Evolutionary conservation across 1,139 yeast genomes (phyloP).

Genomic region (Blastobotrys illinoisensis): DNA sequence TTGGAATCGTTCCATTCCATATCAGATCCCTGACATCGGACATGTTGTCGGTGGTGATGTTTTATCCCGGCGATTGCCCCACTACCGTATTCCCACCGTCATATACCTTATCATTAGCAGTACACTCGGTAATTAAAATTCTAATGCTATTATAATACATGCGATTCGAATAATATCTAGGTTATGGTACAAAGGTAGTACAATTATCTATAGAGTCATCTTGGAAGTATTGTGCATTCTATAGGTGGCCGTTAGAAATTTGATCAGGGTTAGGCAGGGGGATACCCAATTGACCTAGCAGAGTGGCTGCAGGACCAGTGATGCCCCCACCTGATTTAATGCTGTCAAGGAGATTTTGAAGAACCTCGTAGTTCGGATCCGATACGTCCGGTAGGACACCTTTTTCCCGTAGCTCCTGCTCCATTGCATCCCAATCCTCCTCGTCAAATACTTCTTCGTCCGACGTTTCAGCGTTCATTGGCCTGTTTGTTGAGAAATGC

Average conservation of each 20-base stretch:
- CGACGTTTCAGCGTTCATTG: not conserved
- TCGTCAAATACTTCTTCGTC: constrained; percentile 12
- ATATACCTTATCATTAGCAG: too few species aligned
- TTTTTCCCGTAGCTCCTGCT: constrained; percentile 20
- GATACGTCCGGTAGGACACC: constrained; percentile 23
- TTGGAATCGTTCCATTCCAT: constrained; percentile 56
- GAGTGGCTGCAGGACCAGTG: constrained; percentile 37
- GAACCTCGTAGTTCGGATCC: constrained; percentile 25
- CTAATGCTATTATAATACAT: too few species aligned
- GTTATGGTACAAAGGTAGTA: too few species aligned
- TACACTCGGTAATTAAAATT: too few species aligned
- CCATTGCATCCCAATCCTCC: constrained; percentile 22
- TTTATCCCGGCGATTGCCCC: constrained; percentile 13
- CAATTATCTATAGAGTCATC: not conserved
- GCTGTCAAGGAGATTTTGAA: constrained; percentile 25
- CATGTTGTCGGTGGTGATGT: not conserved
- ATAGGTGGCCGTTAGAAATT: not conserved
- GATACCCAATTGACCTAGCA: constrained; percentile 29
- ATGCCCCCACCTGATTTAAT: constrained; percentile 31
- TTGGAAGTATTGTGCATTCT: not conserved
- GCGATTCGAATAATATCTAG: too few species aligned
- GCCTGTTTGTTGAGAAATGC: not conserved
- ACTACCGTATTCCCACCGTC: too few species aligned
- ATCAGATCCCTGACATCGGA: constrained; percentile 29
- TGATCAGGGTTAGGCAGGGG: not conserved